These are phyloP conservation scores for Sparassis latifolia DNA, from an alignment of 1,284 basidiomycete species.

Conservation along the genomic window DNA sequence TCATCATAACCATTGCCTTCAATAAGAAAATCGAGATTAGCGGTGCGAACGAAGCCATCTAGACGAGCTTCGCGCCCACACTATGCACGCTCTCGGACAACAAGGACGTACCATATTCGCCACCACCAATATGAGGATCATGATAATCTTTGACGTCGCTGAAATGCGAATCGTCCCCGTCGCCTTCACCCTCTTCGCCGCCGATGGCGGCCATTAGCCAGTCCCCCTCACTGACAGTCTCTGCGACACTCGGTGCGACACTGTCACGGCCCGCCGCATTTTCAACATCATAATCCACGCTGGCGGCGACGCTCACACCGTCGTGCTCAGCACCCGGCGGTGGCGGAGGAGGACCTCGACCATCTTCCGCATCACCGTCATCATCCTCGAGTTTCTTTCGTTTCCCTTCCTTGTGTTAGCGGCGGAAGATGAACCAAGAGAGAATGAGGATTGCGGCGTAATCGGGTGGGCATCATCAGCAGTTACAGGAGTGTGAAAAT, in stretches of 20 bases:
- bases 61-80: slow-evolving; percentile 26
- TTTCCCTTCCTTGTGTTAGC: slow-evolving; percentile 67
- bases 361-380: slow-evolving; percentile 69
- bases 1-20: slow-evolving; percentile 49
- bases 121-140: slow-evolving; percentile 28
- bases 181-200: slow-evolving; percentile 47
- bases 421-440: slow-evolving; percentile 36
- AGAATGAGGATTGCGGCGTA: slow-evolving; percentile 41
- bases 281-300: slow-evolving; percentile 31
- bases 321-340: slow-evolving; percentile 38
- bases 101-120: slow-evolving; percentile 40
- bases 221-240: slow-evolving; percentile 67
- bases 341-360: slow-evolving; percentile 57
- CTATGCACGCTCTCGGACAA: slow-evolving; percentile 23
- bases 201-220: slow-evolving; percentile 82
- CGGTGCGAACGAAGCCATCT: slow-evolving; percentile 36
- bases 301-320: slow-evolving; percentile 25
- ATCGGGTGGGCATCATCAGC: slow-evolving; percentile 71
- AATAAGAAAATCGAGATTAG: slow-evolving; percentile 43
- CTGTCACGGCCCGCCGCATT: slow-evolving; percentile 47
- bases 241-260: slow-evolving; percentile 61
- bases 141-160: slow-evolving; percentile 34
- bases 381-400: slow-evolving; percentile 80
- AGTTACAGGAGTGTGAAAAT: slow-evolving; percentile 80
- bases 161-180: slow-evolving; percentile 42